Conservation (phyloP, 176 grass and related monocot species). For the Musa acuminata region DNA sequence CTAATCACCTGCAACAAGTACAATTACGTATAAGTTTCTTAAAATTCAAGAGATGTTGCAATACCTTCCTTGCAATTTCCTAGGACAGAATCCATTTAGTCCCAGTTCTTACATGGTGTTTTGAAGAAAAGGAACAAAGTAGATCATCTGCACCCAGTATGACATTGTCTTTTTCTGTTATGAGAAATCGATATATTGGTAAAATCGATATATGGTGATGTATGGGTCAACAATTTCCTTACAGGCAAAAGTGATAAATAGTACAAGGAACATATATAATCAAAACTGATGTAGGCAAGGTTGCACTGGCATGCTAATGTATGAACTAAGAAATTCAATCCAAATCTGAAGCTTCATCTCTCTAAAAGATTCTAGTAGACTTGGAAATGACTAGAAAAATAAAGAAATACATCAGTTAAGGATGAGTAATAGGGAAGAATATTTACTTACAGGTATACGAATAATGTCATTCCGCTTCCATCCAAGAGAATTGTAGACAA, state of each 20-base stretch:
- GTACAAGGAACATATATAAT: background rate
- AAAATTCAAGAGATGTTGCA: background rate
- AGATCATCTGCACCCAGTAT: background rate
- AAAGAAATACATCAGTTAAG: conserved; percentile 1
- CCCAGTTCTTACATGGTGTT: background rate
- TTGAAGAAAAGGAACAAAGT: background rate
- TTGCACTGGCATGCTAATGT: background rate
- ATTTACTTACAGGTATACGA: conserved; percentile 66
- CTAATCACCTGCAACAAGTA: conserved; percentile 46
- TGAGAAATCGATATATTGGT: background rate
- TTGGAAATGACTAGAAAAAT: conserved; percentile 8
- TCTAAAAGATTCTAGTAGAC: background rate
- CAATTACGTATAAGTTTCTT: background rate
- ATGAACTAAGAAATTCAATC: background rate
- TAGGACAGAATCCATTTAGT: background rate
- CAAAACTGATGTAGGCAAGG: background rate
- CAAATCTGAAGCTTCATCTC: background rate
- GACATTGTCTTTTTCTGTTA: background rate
- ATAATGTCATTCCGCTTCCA: conserved; percentile 80
- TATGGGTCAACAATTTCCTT: background rate
- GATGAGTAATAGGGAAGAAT: background rate
- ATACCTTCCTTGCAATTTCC: background rate
- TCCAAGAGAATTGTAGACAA: conserved; percentile 89
- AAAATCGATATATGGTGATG: background rate
- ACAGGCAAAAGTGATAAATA: background rate